Conservation (phyloP, 768 basidiomycete genomes). For the Lentinula sp. region DNA sequence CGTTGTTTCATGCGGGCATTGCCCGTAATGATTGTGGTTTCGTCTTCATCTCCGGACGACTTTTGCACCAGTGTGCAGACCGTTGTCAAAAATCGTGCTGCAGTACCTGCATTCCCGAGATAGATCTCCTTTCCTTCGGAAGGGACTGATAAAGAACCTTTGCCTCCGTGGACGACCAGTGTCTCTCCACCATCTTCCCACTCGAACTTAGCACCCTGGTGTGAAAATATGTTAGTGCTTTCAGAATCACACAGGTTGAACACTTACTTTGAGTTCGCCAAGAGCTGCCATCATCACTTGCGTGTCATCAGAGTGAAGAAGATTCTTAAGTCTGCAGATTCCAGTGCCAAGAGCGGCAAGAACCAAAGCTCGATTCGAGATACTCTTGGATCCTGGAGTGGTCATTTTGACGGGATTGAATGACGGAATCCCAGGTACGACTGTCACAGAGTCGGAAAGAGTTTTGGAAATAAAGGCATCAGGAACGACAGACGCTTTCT, state of each 20-base stretch:
- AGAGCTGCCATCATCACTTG: constrained; percentile 99
- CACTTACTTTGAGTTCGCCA: constrained; percentile 70
- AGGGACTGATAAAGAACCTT: constrained; percentile 74
- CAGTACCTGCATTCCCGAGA: constrained; percentile 96
- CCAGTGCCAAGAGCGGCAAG: constrained; percentile 89
- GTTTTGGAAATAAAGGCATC: constrained; percentile 81
- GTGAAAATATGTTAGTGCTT: not conserved
- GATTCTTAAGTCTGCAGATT: constrained; percentile 80
- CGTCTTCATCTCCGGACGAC: constrained; percentile 26
- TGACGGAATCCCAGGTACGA: constrained; percentile 62
- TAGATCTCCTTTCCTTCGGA: constrained; percentile 82
- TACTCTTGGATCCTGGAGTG: constrained; percentile 94
- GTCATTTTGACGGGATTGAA: constrained; percentile 64
- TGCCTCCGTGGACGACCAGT: constrained; percentile 84
- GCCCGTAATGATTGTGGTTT: constrained; percentile 83
- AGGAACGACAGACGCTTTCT: constrained; percentile 78
- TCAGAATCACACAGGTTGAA: not conserved
- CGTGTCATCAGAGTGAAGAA: constrained; percentile 96
- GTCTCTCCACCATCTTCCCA: constrained; percentile 99
- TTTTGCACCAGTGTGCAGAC: constrained; percentile 83
- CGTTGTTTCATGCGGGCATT: constrained; percentile 99
- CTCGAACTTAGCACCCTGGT: constrained; percentile 80
- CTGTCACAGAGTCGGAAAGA: constrained; percentile 72
- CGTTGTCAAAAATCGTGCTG: constrained; percentile 94
- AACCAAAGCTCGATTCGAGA: constrained; percentile 91